Evolutionary conservation across 257 asterid genomes (phyloP).

Genomic region (Schizonepeta tenuifolia): DNA sequence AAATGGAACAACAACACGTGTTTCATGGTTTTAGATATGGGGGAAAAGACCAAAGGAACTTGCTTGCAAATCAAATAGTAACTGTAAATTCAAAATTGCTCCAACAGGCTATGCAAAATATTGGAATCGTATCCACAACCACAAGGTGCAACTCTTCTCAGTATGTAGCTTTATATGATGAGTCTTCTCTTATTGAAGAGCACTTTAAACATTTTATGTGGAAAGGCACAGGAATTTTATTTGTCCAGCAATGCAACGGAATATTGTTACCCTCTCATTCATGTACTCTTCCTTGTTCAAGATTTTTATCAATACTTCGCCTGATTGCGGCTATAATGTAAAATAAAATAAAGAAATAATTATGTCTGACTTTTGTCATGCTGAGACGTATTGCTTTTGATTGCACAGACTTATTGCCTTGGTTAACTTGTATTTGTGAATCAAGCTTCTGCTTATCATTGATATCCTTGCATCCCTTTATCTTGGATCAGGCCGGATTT

Average conservation of each 20-base stretch:
- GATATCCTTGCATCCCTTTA: conserved; percentile 19
- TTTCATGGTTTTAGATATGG: conserved; percentile 82
- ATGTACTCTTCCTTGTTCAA: neutral
- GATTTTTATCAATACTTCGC: neutral
- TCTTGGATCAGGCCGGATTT: conserved; percentile 44
- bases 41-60: conserved; percentile 68
- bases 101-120: conserved; percentile 64
- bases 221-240: conserved; percentile 19
- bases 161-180: conserved; percentile 9
- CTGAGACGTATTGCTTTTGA: conserved; percentile 3
- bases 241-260: neutral
- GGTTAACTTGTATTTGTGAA: conserved; percentile 7
- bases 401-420: neutral
- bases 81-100: conserved; percentile 73
- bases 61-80: conserved; percentile 81
- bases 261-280: neutral
- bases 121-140: conserved; percentile 41
- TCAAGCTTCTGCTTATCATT: conserved; percentile 11
- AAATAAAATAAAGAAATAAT: too few relatives aligned
- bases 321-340: neutral
- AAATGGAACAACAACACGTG: conserved; percentile 86
- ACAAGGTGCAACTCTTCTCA: conserved; percentile 52
- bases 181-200: conserved; percentile 14
- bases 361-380: neutral
- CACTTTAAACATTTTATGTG: conserved; percentile 2